Conservation (phyloP, 2,329 filamentous ascomycete species). For the Ophiostoma sp. region DNA sequence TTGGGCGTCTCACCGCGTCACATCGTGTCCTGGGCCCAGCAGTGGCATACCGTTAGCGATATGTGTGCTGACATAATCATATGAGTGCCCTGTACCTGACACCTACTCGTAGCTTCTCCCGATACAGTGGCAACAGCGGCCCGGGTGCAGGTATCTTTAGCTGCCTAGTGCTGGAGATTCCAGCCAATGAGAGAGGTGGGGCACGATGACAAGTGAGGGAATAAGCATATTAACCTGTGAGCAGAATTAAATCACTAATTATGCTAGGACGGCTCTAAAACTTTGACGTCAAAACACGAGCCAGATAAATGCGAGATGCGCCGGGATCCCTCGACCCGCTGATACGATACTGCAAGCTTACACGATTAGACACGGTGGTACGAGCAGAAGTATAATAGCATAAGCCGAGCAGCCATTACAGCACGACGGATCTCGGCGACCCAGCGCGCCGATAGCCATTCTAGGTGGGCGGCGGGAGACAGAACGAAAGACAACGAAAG, state of each 20-base stretch:
- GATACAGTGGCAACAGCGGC: constrained; percentile 18
- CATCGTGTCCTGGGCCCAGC: constrained; percentile 17
- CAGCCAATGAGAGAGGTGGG: constrained; percentile 15
- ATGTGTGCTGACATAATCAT: background rate
- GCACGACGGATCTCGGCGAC: background rate
- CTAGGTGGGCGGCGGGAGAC: background rate
- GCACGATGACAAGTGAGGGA: background rate
- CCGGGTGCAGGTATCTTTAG: background rate
- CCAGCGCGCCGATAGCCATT: background rate
- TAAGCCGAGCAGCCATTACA: background rate
- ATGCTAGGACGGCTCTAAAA: constrained; percentile 12
- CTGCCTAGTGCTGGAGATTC: constrained; percentile 4
- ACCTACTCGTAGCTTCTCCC: constrained; percentile 13
- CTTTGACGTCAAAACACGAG: constrained; percentile 6
- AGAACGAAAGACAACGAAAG: background rate
- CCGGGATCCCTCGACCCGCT: background rate
- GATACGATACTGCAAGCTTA: background rate
- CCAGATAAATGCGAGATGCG: background rate
- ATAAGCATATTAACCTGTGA: constrained; percentile 9
- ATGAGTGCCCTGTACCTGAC: constrained; percentile 11
- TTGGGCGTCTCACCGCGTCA: constrained; percentile 20
- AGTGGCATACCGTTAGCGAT: constrained; percentile 1
- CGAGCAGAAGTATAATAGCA: background rate
- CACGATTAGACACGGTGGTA: background rate
- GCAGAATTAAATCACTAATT: constrained; percentile 13